phyloP scores from a whole-genome alignment of 768 basidiomycete species.

The Termitomyces sp. region DNA sequence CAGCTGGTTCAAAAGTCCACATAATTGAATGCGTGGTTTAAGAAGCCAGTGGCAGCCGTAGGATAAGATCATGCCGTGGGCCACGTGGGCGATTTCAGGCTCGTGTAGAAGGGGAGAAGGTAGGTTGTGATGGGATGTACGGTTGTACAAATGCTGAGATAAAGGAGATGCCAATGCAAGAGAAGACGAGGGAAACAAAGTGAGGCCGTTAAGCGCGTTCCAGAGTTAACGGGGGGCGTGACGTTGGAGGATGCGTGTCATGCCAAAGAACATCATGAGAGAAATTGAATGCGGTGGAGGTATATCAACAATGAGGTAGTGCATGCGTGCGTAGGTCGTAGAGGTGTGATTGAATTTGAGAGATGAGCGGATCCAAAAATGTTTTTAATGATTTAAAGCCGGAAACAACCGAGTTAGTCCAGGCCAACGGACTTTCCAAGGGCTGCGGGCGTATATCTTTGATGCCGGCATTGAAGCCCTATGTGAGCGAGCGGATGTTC shows the following conservation, averaged over 20 bases:
- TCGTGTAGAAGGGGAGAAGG: background rate
- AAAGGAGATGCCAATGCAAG: conserved; percentile 8
- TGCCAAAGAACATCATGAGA: background rate
- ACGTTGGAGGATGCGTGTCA: background rate
- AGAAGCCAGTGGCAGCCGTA: background rate
- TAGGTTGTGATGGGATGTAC: conserved; percentile 6
- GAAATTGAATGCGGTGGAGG: conserved; percentile 2
- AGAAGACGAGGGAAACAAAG: background rate
- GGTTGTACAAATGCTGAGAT: conserved; percentile 13
- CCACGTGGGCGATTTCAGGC: background rate
- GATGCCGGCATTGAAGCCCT: background rate
- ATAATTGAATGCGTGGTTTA: background rate
- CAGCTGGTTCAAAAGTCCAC: background rate
- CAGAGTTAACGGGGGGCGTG: background rate
- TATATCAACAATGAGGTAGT: conserved; percentile 2
- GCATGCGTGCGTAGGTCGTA: conserved; percentile 5
- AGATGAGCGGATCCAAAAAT: conserved; percentile 5
- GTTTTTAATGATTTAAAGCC: background rate
- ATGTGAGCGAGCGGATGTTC: background rate
- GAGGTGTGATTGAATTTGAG: background rate
- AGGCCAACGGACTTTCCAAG: conserved; percentile 1
- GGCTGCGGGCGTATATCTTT: background rate
- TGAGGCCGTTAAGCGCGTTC: background rate
- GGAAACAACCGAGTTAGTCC: background rate
- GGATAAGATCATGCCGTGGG: background rate